Conservation (phyloP, 257 asterid genomes). For the Penstemon newberryi region DNA sequence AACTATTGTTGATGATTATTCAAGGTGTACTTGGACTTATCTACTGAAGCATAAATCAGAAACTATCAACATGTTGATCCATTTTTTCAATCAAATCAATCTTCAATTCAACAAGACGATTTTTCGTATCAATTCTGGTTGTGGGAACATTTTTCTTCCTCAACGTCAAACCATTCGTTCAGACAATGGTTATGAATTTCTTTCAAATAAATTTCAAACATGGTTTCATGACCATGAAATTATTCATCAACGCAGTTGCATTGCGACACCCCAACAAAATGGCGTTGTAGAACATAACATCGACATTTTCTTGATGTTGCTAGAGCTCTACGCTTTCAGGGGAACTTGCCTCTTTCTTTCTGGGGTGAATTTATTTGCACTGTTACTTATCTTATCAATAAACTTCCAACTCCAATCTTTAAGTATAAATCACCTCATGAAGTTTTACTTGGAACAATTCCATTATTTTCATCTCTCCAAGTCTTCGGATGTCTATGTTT, state of each 20-base stretch:
- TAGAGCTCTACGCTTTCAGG: background rate
- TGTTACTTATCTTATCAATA: too few relatives aligned
- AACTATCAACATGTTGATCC: background rate
- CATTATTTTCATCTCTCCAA: background rate
- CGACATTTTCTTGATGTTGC: background rate
- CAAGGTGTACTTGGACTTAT: background rate
- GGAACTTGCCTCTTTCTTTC: background rate
- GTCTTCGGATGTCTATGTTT: conserved; percentile 3
- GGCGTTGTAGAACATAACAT: background rate
- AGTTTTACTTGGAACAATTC: background rate
- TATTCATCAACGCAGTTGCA: conserved; percentile 6
- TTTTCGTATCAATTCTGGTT: background rate
- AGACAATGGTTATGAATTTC: background rate
- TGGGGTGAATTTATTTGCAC: conserved; percentile 3
- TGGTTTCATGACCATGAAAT: conserved; percentile 5
- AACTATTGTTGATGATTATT: conserved; percentile 14
- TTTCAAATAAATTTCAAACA: background rate
- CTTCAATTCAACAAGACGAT: background rate
- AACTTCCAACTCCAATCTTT: background rate
- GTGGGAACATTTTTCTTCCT: background rate
- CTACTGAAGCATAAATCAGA: conserved; percentile 13
- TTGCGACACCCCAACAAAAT: conserved; percentile 18
- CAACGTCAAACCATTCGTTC: background rate
- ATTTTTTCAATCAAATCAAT: background rate
- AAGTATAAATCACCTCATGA: background rate